Conservation (phyloP, 352 stramenopile genomes). For the Lagenidium sp. region DNA sequence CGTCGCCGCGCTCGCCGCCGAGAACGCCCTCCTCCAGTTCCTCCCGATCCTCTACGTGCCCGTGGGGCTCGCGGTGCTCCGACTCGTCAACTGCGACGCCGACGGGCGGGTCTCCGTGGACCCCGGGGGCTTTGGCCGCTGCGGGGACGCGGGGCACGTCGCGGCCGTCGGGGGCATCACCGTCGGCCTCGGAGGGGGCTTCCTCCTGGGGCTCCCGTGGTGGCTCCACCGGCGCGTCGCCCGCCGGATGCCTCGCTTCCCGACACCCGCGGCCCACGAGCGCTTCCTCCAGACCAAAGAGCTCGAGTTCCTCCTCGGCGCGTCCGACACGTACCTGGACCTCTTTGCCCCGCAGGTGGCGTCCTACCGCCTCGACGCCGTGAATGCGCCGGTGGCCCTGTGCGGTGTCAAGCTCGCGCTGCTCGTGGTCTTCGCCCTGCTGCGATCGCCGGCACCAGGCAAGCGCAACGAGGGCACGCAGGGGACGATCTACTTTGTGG, state of each 20-base stretch:
- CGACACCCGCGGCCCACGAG: conserved; percentile 32
- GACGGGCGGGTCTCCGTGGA: conserved; percentile 33
- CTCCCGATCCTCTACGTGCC: conserved; percentile 48
- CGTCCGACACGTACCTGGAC: conserved; percentile 47
- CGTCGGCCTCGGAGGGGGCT: conserved; percentile 22
- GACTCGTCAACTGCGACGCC: conserved; percentile 46
- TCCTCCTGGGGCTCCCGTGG: conserved; percentile 36
- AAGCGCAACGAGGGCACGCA: conserved; percentile 38
- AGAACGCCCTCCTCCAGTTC: conserved; percentile 37
- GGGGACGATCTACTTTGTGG: conserved; percentile 30
- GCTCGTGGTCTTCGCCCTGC: conserved; percentile 36
- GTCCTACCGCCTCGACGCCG: conserved; percentile 28
- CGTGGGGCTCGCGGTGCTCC: conserved; percentile 42
- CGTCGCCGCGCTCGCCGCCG: conserved; percentile 14
- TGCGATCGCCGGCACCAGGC: conserved; percentile 29
- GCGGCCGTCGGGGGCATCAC: conserved; percentile 24
- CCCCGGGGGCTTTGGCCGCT: conserved; percentile 17
- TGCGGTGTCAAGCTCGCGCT: conserved; percentile 40
- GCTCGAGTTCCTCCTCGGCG: conserved; percentile 39
- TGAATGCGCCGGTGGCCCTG: conserved; percentile 20
- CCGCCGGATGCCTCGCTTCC: conserved; percentile 16
- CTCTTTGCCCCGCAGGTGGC: conserved; percentile 42
- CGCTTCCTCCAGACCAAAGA: conserved; percentile 37
- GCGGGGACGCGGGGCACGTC: conserved; percentile 19
- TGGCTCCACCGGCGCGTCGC: conserved; percentile 24